Evolutionary conservation across 73 alveolate species (phyloP), one percentile per base, ranked within the genome.

Genomic region (Durusdinium trenchii): DNA sequence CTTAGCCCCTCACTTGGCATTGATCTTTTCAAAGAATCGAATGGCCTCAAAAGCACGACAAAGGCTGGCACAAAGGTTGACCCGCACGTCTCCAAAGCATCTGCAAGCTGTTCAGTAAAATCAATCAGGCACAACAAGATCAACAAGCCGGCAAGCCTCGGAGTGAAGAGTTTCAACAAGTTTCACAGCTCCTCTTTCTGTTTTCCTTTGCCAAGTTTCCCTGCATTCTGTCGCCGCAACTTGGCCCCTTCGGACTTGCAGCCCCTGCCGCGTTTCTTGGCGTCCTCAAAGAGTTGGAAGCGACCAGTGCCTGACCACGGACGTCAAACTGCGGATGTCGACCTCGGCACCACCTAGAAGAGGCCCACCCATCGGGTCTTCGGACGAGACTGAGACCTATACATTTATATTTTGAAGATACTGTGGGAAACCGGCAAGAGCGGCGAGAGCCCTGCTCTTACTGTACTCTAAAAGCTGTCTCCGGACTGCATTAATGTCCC

Each of bases 201-300:
- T n/a, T n/a, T n/a, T n/a, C n/a, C n/a, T n/a, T n/a, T n/a, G n/a
- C n/a, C n/a, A n/a, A n/a, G n/a, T n/a, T 38, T 42, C 83, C 96
- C 40, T 18, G n/a, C 98, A 46, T 91, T 91, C 75, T 69, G 98
- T 14, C 98, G 98, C 61, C 98, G 61, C 60, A 91, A 76, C 89
- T 91, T 67, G 52, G 98, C 98, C 47, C 98, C 98, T 36, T 75
- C 98, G 4, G 98, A 91, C 2, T 89, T 51, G 45, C 98, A 87
- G 35, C 98, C 98, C 16, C 81, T 6, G 75, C 98, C 98, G 60
- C 98, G 98, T 89, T 91, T 91, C 76, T 91, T 91, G 78, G 98
- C 98, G 20, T 91, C 98, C 96, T 90, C 96, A 46, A 64, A 90
- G 75, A 90, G 96, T n/a, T 90, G 96, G 30, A 90, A 90, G 51